These are phyloP conservation scores for Keithomyces neogunnii DNA, from an alignment of 2,329 filamentous ascomycete genomes.

Conservation along the genomic window DNA sequence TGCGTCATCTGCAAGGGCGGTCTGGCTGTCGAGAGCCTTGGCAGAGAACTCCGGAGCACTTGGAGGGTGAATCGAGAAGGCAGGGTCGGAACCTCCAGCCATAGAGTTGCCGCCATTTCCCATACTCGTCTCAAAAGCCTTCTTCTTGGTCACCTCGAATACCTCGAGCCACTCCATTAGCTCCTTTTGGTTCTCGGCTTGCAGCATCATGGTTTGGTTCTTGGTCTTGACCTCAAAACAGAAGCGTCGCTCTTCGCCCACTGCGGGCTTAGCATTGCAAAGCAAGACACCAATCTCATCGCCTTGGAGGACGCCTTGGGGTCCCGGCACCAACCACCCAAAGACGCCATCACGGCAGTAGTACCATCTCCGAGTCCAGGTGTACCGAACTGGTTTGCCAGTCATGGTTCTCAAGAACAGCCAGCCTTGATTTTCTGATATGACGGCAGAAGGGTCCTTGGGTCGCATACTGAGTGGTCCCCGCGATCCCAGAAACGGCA, in stretches of 20 bases:
- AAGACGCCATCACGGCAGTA: conserved; percentile 95
- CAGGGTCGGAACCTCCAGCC: conserved; percentile 53
- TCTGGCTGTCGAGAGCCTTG: conserved; percentile 61
- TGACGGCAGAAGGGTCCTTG: conserved; percentile 37
- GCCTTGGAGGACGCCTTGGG: conserved; percentile 84
- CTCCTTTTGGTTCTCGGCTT: conserved; percentile 86
- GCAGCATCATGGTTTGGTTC: conserved; percentile 78
- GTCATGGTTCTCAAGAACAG: conserved; percentile 73
- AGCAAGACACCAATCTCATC: conserved; percentile 93
- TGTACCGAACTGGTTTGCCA: conserved; percentile 82
- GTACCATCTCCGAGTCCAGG: conserved; percentile 89
- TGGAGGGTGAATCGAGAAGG: conserved; percentile 87
- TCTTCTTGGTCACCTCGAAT: conserved; percentile 90
- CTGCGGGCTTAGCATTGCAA: conserved; percentile 84
- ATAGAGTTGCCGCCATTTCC: conserved; percentile 38
- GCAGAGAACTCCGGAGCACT: conserved; percentile 86
- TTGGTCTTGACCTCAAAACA: conserved; percentile 99
- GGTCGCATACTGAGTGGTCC: conserved; percentile 57
- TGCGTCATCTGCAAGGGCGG: conserved; percentile 43
- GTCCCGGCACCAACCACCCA: conserved; percentile 80
- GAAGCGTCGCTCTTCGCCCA: conserved; percentile 88
- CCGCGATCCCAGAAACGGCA: conserved; percentile 71
- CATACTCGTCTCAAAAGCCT: conserved; percentile 70
- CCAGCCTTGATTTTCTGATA: conserved; percentile 88
- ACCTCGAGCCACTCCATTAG: conserved; percentile 92